phyloP scores from a whole-genome alignment of 345 rosid genomes.

The Ceriops decandra region DNA sequence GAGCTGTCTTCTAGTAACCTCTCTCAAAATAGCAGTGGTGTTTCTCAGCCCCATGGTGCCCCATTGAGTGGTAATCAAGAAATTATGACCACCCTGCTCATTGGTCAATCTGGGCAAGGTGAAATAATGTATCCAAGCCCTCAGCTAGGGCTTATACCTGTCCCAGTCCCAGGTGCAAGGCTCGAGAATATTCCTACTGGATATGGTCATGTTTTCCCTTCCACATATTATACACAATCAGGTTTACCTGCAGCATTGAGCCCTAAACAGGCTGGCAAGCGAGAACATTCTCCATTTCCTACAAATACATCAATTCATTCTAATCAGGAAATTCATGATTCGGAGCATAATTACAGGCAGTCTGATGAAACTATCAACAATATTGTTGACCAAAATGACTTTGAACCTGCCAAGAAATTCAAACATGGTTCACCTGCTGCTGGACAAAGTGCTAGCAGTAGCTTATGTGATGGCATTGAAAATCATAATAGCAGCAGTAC shows the following conservation, averaged over 20 bases:
- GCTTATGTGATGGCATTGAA: conserved; percentile 21
- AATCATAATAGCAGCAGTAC: conserved; percentile 22
- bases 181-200: conserved; percentile 17
- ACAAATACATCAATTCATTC: conserved; percentile 27
- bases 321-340: conserved; percentile 22
- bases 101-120: conserved; percentile 31
- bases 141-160: conserved; percentile 18
- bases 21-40: conserved; percentile 12
- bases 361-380: conserved; percentile 26
- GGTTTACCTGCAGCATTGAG: conserved; percentile 25
- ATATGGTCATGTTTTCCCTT: conserved; percentile 16
- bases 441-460: conserved; percentile 34
- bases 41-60: conserved; percentile 30
- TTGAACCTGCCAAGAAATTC: conserved; percentile 27
- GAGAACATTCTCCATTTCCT: conserved; percentile 30
- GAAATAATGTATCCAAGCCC: conserved; percentile 26
- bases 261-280: conserved; percentile 15
- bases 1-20: conserved; percentile 22
- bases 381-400: conserved; percentile 26
- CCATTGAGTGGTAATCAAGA: conserved; percentile 31
- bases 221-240: conserved; percentile 18
- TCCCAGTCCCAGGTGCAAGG: conserved; percentile 19
- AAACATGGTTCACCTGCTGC: conserved; percentile 20
- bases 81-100: conserved; percentile 29
- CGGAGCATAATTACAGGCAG: conserved; percentile 14